Evolutionary conservation across 441 rosid genomes (phyloP).

Genomic region (Pelargonium cotyledonis): DNA sequence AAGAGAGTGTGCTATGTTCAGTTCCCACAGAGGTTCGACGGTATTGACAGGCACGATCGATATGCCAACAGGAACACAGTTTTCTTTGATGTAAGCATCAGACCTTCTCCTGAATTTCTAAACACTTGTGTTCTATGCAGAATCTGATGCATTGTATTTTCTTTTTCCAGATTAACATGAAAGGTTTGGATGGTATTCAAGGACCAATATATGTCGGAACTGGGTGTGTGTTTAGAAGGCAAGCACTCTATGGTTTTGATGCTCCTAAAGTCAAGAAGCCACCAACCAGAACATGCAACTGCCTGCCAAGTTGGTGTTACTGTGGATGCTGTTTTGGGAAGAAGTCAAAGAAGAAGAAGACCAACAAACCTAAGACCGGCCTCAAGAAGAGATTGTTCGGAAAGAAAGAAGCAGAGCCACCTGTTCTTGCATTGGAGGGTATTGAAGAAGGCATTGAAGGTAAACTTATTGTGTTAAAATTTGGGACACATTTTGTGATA

Average conservation of each 20-base stretch:
- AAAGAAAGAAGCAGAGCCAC: conserved; percentile 16
- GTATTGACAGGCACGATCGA: conserved; percentile 52
- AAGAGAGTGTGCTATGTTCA: conserved; percentile 59
- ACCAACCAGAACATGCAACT: conserved; percentile 54
- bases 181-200: conserved; percentile 72
- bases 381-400: conserved; percentile 10
- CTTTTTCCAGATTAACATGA: conserved; percentile 54
- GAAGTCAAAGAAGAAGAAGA: conserved; percentile 38
- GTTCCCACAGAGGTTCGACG: conserved; percentile 61
- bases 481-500: neutral
- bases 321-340: conserved; percentile 36
- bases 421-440: conserved; percentile 21
- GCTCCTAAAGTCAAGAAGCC: conserved; percentile 54
- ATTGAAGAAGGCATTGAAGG: conserved; percentile 30
- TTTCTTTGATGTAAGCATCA: conserved; percentile 52
- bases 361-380: conserved; percentile 23
- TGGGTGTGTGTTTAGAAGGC: conserved; percentile 65
- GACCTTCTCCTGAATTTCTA: neutral
- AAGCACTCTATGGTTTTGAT: conserved; percentile 53
- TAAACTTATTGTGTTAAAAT: conserved; percentile 9
- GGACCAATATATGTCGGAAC: conserved; percentile 60
- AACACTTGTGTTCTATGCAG: neutral
- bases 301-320: conserved; percentile 51
- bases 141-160: conserved; percentile 7
- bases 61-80: conserved; percentile 52